Percentiles rank a stretch among this genome's conserved stretches.
Conservation (phyloP, 495 filamentous ascomycete species). For the Neurospora discreta region DNA sequence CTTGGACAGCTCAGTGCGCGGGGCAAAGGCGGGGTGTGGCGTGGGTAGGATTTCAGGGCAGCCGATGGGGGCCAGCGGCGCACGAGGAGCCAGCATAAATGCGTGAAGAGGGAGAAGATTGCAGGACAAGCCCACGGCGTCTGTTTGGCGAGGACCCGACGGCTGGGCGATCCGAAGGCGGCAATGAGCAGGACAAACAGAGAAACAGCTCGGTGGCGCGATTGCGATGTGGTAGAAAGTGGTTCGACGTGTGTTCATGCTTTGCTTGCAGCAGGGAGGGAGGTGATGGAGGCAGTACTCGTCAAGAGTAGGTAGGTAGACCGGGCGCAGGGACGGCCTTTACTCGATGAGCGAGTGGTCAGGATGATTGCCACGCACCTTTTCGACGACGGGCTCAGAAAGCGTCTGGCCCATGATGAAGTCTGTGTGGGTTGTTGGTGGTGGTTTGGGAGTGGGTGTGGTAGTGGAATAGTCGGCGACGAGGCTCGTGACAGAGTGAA, state of each 20-base stretch:
- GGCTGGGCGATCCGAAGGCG: neutral
- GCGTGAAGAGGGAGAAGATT: neutral
- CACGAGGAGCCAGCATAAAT: neutral
- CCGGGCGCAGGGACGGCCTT: neutral
- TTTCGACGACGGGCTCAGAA: constrained; percentile 96
- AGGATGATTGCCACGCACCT: constrained; percentile 55
- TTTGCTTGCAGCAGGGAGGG: neutral
- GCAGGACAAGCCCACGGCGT: neutral
- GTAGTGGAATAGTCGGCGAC: constrained; percentile 7
- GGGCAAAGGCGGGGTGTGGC: neutral
- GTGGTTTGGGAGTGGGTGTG: constrained; percentile 11
- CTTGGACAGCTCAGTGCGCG: neutral
- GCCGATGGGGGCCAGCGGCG: constrained; percentile 9
- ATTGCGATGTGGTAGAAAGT: neutral
- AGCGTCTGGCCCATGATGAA: constrained; percentile 92
- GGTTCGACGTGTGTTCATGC: neutral
- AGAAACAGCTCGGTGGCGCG: neutral
- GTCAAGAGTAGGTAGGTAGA: neutral
- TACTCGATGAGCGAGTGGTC: neutral
- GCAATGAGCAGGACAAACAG: neutral
- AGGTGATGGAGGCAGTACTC: neutral
- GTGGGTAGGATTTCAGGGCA: neutral
- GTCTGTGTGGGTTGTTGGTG: constrained; percentile 5
- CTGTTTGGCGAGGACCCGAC: neutral
- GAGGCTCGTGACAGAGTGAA: neutral